phyloP scores from a whole-genome alignment of 2,329 filamentous ascomycete genomes.

The Microascus cirrosus region DNA sequence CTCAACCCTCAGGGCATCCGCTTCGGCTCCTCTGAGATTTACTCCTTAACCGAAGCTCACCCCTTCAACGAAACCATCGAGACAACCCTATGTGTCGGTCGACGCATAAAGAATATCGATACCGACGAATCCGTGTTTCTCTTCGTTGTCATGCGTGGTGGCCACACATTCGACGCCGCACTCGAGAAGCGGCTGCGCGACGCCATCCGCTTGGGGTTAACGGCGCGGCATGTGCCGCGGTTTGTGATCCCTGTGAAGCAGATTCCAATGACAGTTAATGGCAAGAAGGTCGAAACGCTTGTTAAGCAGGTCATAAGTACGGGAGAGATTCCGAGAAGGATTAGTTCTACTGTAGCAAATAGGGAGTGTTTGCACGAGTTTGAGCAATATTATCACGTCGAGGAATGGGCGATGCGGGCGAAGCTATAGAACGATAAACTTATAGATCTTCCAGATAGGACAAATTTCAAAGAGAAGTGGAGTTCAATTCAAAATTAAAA shows the following conservation, averaged over 20 bases:
- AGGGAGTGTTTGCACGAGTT: not conserved
- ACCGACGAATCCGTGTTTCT: conserved; percentile 12
- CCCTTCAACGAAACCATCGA: not conserved
- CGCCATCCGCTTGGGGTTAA: conserved; percentile 1
- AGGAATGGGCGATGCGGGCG: not conserved
- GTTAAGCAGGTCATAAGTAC: conserved; percentile 3
- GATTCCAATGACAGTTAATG: conserved; percentile 2
- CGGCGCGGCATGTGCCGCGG: conserved; percentile 1
- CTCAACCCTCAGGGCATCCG: conserved; percentile 34
- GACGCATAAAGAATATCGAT: conserved; percentile 7
- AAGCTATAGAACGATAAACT: not conserved
- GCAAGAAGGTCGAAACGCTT: conserved; percentile 2
- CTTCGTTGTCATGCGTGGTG: conserved; percentile 11
- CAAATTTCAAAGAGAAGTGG: too few relatives aligned
- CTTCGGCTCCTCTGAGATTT: conserved; percentile 33
- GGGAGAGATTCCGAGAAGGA: not conserved
- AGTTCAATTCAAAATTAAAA: too few relatives aligned
- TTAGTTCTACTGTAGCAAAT: not conserved
- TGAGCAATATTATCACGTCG: not conserved
- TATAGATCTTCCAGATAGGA: too few relatives aligned
- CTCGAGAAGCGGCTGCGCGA: not conserved
- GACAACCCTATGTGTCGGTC: conserved; percentile 12
- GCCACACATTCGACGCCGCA: not conserved
- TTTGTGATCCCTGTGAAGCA: conserved; percentile 1
- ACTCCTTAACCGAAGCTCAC: conserved; percentile 24